phyloP scores from a whole-genome alignment of 2,329 filamentous ascomycete species.

The Aspergillus neoniger region DNA sequence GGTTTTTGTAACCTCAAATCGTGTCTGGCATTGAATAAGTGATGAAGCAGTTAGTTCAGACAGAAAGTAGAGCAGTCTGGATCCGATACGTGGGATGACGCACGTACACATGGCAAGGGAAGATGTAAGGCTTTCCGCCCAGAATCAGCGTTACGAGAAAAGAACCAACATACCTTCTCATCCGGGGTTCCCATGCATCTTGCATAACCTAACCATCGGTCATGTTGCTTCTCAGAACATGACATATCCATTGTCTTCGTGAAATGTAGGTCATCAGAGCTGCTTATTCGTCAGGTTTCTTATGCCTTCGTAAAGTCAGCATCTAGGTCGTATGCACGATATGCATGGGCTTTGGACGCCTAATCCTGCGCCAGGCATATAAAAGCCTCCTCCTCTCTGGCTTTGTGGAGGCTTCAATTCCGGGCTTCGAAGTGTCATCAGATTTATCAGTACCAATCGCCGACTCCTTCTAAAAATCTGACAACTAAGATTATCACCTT shows the following conservation, averaged over 20 bases:
- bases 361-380: not conserved
- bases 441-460: not conserved
- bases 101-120: not conserved
- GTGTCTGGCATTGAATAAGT: not conserved
- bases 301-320: not conserved
- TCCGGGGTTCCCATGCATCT: conserved; percentile 1
- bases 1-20: not conserved
- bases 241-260: not conserved
- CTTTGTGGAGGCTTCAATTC: not conserved
- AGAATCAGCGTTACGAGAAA: conserved; percentile 1
- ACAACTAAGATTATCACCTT: not conserved
- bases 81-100: not conserved
- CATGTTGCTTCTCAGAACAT: not conserved
- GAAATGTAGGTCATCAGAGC: not conserved
- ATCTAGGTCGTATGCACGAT: not conserved
- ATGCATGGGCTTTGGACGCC: not conserved
- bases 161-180: not conserved
- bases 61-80: not conserved
- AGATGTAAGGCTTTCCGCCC: not conserved
- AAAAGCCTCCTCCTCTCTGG: not conserved
- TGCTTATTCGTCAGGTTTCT: conserved; percentile 2
- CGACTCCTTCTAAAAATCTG: not conserved
- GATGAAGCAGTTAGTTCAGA: not conserved
- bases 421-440: not conserved
- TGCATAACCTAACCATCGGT: not conserved